phyloP scores from a whole-genome alignment of 345 rosid species.

The Hibiscus syriacus region DNA sequence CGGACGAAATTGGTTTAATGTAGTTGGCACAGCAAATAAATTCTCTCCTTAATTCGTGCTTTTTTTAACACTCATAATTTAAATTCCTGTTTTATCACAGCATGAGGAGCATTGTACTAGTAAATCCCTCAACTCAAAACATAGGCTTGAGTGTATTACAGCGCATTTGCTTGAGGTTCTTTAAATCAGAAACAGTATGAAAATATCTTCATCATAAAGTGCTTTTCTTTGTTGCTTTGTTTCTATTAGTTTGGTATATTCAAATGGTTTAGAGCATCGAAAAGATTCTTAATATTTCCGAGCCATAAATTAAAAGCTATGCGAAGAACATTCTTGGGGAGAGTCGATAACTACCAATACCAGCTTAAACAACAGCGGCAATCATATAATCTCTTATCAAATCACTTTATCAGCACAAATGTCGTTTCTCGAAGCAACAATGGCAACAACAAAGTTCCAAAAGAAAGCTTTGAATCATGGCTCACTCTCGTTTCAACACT shows the following conservation, averaged over 20 bases:
- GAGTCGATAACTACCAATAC: slow-evolving; percentile 6
- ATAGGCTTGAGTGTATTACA: not conserved
- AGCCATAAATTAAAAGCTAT: not conserved
- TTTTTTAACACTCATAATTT: not conserved
- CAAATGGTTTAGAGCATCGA: not conserved
- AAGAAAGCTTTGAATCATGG: slow-evolving; percentile 12
- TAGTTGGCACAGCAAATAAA: slow-evolving; percentile 15
- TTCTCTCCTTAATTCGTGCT: slow-evolving; percentile 9
- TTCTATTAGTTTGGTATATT: not conserved
- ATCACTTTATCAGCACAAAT: not conserved
- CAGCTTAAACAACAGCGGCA: slow-evolving; percentile 10
- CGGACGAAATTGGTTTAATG: not conserved
- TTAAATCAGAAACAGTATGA: not conserved
- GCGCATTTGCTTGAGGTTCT: not conserved
- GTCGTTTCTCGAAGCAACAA: not conserved
- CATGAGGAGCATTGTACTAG: not conserved
- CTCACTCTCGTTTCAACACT: slow-evolving; percentile 13
- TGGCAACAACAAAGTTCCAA: not conserved
- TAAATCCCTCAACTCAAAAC: not conserved
- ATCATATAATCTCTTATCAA: not conserved
- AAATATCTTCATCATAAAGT: too few relatives aligned
- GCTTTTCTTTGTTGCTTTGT: too few relatives aligned
- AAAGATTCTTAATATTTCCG: not conserved
- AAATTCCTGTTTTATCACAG: too few relatives aligned
- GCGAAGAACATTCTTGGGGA: slow-evolving; percentile 21